These are phyloP conservation scores for Lasiodiplodia sp. DNA, from an alignment of 2,329 filamentous ascomycete genomes.

Conservation along the genomic window DNA sequence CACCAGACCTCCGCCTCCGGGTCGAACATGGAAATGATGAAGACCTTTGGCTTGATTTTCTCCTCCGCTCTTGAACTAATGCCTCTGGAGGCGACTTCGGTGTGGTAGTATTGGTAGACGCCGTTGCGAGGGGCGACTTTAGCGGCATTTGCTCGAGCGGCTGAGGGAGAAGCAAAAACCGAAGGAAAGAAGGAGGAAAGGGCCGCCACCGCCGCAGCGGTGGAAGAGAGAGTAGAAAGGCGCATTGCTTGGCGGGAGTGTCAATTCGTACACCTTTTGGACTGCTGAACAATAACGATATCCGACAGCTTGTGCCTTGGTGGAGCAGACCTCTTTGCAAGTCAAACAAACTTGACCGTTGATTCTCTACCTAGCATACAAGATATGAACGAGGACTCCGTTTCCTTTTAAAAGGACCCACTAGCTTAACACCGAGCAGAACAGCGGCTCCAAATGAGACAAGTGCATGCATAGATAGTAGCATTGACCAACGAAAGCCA, in stretches of 20 bases:
- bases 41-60: constrained; percentile 64
- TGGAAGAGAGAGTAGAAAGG: constrained; percentile 7
- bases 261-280: neutral
- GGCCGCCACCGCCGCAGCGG: neutral
- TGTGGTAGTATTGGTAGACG: neutral
- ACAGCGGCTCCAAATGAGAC: neutral
- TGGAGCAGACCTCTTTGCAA: neutral
- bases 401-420: neutral
- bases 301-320: neutral
- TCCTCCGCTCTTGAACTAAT: constrained; percentile 41
- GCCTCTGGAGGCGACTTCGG: neutral
- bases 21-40: constrained; percentile 68
- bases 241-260: neutral
- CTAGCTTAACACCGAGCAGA: neutral
- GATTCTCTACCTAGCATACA: neutral
- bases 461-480: constrained; percentile 24
- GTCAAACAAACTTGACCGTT: neutral
- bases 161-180: constrained; percentile 21
- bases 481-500: constrained; percentile 15
- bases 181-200: constrained; percentile 4
- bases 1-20: constrained; percentile 60
- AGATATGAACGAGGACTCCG: neutral
- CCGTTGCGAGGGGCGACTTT: neutral
- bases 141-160: constrained; percentile 4
- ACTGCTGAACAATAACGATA: neutral